phyloP scores from a whole-genome alignment of 306 rosid genomes.

The Vigna angularis region DNA sequence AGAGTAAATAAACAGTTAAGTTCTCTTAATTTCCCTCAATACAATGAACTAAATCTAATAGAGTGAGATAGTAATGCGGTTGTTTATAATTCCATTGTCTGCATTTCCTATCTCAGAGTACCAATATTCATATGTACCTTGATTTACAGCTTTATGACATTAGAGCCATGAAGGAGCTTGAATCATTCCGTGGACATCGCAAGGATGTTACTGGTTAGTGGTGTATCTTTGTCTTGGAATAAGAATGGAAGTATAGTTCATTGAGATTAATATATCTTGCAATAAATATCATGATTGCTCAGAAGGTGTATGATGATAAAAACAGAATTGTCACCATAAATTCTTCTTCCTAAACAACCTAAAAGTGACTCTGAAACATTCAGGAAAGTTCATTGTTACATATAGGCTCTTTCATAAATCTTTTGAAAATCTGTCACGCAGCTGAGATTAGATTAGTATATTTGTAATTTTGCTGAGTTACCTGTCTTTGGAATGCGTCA shows the following conservation, averaged over 20 bases:
- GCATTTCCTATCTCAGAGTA: constrained; percentile 25
- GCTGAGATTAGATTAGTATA: background rate
- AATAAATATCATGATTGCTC: background rate
- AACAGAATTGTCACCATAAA: background rate
- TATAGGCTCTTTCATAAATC: background rate
- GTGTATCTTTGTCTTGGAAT: constrained; percentile 34
- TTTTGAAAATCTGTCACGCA: constrained; percentile 5
- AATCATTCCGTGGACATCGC: constrained; percentile 96
- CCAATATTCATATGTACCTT: constrained; percentile 25
- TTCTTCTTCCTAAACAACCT: background rate
- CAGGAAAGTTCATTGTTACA: constrained; percentile 19
- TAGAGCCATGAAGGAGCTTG: constrained; percentile 98
- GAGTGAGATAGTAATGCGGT: background rate
- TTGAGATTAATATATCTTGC: constrained; percentile 35
- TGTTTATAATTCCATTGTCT: background rate
- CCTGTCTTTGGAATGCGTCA: constrained; percentile 17
- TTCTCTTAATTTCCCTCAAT: background rate
- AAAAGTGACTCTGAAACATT: background rate
- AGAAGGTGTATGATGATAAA: constrained; percentile 23
- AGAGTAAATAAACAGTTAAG: background rate
- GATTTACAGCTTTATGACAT: constrained; percentile 89
- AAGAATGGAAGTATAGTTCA: background rate
- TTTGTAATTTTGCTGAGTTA: background rate
- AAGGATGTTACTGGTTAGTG: constrained; percentile 93
- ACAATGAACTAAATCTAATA: background rate